Evolutionary conservation across 257 asterid species (phyloP), one percentile per base, ranked within the genome.

Genomic region (Fraxinus cuspidata): DNA sequence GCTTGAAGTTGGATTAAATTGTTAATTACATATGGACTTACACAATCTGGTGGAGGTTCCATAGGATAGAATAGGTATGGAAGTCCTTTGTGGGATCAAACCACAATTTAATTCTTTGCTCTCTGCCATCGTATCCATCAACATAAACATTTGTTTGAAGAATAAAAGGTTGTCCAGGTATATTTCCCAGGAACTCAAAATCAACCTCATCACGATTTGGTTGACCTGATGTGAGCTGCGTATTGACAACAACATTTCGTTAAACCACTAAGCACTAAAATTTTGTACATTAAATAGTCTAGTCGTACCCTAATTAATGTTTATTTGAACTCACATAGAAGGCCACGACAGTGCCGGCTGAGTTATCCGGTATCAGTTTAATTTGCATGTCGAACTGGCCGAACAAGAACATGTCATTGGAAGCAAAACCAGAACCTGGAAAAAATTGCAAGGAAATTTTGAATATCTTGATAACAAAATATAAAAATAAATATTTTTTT

Each of bases 321-420:
- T 25, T 32, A 70, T 40, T 5, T 47, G 21, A 71, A 49, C 95
- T 82, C 78, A 91, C 99, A 71, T 93, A 93, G 31, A 87, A 91
- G 70, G 98, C 96, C 8, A 91, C 96, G 60, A 93, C 97, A 0
- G 98, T 91, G 84, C 98, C 99, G 0, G 99, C 96, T 23, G 99
- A 95, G 73, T 95, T 81, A 23, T 96, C 99, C 1, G 94, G 91
- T 11, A 95, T 80, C 84, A 95, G 29, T 74, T 93, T 91, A 16
- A 93, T 95, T 76, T 88, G 77, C 96, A 93, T 91, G 87, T 91
- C 94, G 82, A 93, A 87, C 11, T 91, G 92, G 3, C 98, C 99
- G 75, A 89, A 95, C 86, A 93, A 80, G 87, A 81, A 95, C 94
- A 74, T 91, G 28, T 87, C 92, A 23, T 91, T 91, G 13, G 97